Evolutionary conservation across 306 rosid species (phyloP), one percentile per base, ranked within the genome.

Genomic region (Boehmeria nivea): DNA sequence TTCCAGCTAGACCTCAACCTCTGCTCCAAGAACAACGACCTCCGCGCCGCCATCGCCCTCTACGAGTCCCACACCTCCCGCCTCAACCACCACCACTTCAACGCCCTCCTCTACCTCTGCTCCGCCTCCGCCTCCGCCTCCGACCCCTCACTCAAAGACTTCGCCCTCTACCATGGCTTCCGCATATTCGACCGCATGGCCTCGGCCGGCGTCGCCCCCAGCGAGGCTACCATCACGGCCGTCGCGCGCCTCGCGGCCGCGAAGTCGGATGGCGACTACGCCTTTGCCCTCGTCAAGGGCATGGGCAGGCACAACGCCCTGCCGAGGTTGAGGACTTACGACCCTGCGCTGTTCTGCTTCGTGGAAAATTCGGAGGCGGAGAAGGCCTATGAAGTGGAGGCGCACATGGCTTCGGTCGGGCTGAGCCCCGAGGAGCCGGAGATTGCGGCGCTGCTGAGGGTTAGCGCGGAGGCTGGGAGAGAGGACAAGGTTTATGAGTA

Each of bases 101-200:
- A 91, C 40, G 65, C 93, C 19, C 65, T 91, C n/a, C 95, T 90
- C 68, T 82, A 91, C 78, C 88, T 87, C 47, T 91, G 98, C 59
- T 82, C 88, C 42, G 74, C 53, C 24, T 76, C 78, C 8, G 83
- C 82, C n/a, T n/a, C n/a, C 46, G 83, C 81, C 50, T 22, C 78
- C 0, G 81, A 82, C 22, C 64, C 69, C 7, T 84, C 76, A 0
- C 73, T 74, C 40, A 86, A 72, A 44, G 56, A 60, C 1, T 34
- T 55, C 1, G 86, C 93, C 0, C 55, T 82, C 21, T 67, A 60
- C 36, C 60, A 78, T 34, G 96, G 98, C 16, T 82, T 87, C 63
- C 84, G 81, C 42, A 37, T 81, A 1, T 91, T 78, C 66, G 68
- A 77, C 59, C 93, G 65, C 33, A 82, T 91, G 82, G 39, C 57